Conservation (phyloP, 257 asterid species). For the Capsicum chinense region DNA sequence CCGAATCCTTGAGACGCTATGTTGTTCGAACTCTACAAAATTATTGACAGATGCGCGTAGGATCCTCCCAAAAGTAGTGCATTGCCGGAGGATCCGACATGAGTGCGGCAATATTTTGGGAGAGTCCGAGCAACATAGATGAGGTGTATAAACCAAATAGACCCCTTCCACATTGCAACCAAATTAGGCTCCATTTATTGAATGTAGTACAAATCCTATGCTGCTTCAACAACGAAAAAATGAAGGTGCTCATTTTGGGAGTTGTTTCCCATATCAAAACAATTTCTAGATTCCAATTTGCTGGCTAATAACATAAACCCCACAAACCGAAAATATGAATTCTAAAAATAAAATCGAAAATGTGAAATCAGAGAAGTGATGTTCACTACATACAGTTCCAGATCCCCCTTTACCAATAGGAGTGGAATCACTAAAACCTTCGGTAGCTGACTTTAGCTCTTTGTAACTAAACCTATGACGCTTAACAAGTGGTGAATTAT, state of each 20-base stretch:
- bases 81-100: too few relatives aligned
- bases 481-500: conserved; percentile 57
- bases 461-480: conserved; percentile 74
- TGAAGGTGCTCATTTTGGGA: too few relatives aligned
- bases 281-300: conserved; percentile 14
- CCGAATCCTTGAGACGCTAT: neutral
- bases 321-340: neutral
- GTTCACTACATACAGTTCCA: conserved; percentile 58
- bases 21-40: too few relatives aligned
- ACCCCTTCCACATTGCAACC: neutral
- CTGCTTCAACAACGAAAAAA: neutral
- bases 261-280: neutral
- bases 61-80: too few relatives aligned
- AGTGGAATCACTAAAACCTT: conserved; percentile 62
- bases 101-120: too few relatives aligned
- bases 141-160: neutral
- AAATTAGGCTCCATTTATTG: neutral
- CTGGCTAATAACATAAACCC: neutral
- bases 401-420: conserved; percentile 96
- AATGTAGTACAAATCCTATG: neutral
- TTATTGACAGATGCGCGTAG: too few relatives aligned
- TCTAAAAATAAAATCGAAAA: neutral
- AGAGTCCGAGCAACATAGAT: neutral
- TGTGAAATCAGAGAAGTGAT: conserved; percentile 18
- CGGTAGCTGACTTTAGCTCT: conserved; percentile 78